phyloP scores from a whole-genome alignment of 768 basidiomycete species.

The Mycena belliarum region DNA sequence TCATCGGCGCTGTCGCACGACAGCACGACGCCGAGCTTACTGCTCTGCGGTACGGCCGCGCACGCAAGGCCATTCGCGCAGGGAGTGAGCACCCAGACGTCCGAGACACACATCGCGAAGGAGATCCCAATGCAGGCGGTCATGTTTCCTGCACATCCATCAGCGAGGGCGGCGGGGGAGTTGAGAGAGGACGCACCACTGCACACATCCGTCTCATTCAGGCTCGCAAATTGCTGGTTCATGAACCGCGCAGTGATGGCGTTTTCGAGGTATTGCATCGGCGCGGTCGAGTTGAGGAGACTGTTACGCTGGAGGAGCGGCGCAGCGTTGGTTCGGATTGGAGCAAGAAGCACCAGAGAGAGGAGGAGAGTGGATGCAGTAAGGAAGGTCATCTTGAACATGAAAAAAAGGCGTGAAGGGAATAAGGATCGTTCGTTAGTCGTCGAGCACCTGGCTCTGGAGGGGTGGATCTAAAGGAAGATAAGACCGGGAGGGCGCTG shows the following conservation, averaged over 20 bases:
- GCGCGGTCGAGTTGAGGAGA: conserved; percentile 6
- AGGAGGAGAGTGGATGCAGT: neutral
- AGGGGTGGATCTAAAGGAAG: neutral
- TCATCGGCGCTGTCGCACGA: conserved; percentile 44
- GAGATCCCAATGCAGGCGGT: conserved; percentile 9
- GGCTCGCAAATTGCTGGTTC: conserved; percentile 46
- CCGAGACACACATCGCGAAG: conserved; percentile 26
- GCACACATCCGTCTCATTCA: conserved; percentile 50
- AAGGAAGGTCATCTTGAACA: conserved; percentile 3
- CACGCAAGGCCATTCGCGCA: conserved; percentile 28
- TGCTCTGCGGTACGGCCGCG: conserved; percentile 50
- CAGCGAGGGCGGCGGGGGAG: neutral
- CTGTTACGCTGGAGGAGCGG: neutral
- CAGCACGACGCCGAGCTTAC: conserved; percentile 45
- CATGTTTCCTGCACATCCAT: neutral
- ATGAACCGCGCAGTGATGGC: conserved; percentile 51
- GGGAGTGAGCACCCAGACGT: conserved; percentile 13
- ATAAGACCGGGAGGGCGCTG: neutral
- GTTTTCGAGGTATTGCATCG: conserved; percentile 33
- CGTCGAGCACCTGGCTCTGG: conserved; percentile 19
- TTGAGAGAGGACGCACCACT: conserved; percentile 33
- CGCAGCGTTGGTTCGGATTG: conserved; percentile 4
- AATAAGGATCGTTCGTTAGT: conserved; percentile 16
- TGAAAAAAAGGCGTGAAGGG: neutral
- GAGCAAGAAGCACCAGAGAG: conserved; percentile 1